These are phyloP conservation scores for Pseudohyphozyma bogoriensis DNA, from an alignment of 768 basidiomycete genomes.

Conservation along the genomic window DNA sequence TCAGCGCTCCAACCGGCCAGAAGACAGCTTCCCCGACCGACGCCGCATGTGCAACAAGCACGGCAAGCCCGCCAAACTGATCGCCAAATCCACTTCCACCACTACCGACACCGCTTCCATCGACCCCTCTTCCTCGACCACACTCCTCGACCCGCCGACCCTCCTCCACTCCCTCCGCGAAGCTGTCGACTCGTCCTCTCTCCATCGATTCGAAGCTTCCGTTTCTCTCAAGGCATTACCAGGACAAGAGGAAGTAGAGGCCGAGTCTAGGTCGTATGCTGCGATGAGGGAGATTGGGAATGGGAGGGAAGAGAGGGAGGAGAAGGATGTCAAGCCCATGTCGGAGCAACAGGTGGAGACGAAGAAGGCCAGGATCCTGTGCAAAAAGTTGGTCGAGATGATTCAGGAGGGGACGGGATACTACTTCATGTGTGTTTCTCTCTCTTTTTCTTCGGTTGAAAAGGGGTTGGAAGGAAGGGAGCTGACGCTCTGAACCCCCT, in stretches of 20 bases:
- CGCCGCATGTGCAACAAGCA: too few species aligned
- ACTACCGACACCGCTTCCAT: too few species aligned
- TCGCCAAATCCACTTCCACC: too few species aligned
- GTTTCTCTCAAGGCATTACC: not conserved
- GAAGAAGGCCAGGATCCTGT: not conserved
- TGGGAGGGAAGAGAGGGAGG: not conserved
- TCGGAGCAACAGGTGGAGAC: too few species aligned
- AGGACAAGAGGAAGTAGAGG: too few species aligned
- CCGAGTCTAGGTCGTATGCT: too few species aligned
- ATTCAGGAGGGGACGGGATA: conserved; percentile 5
- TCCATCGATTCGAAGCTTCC: not conserved
- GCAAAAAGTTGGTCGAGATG: not conserved
- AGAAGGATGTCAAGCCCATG: too few species aligned
- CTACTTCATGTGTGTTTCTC: not conserved
- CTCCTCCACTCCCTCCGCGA: not conserved
- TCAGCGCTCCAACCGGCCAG: too few species aligned
- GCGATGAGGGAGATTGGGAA: too few species aligned
- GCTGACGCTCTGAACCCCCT: not conserved
- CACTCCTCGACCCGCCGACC: not conserved
- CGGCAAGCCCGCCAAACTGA: too few species aligned
- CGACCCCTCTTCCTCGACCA: not conserved
- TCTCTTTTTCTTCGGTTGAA: not conserved
- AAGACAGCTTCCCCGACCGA: too few species aligned
- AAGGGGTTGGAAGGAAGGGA: too few species aligned
- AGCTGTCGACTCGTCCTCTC: not conserved